Evolutionary conservation across 2,329 filamentous ascomycete genomes (phyloP).

Genomic region (Penicillium occitanis): DNA sequence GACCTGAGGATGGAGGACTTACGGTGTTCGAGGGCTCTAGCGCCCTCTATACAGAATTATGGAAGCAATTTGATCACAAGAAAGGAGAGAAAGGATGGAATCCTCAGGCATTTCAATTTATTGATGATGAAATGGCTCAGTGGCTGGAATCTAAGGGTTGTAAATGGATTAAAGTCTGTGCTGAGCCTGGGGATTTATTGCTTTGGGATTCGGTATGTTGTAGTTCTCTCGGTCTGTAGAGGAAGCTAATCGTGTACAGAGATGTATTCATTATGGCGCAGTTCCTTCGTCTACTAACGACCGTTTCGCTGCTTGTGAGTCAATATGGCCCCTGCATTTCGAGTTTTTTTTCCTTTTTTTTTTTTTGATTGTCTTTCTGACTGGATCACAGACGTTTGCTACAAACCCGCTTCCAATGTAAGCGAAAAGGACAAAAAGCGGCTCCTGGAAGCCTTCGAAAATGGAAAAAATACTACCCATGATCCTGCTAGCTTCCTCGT

Average conservation of each 20-base stretch:
- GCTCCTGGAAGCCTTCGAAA: not conserved
- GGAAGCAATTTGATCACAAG: not conserved
- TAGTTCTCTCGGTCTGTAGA: not conserved
- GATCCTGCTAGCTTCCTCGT: not conserved
- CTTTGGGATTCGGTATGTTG: not conserved
- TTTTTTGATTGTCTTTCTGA: not conserved
- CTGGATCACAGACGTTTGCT: not conserved
- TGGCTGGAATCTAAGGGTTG: not conserved
- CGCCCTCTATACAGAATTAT: not conserved
- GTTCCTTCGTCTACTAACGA: not conserved
- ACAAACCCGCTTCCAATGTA: not conserved
- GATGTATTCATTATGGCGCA: not conserved
- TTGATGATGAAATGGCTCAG: conserved; percentile 3
- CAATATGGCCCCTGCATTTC: no score
- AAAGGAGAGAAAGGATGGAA: not conserved
- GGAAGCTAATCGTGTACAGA: not conserved
- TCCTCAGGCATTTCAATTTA: not conserved
- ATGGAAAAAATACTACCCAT: not conserved
- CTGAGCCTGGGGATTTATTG: not conserved
- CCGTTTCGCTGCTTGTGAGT: not conserved
- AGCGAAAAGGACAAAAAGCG: not conserved
- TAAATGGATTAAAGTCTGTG: not conserved
- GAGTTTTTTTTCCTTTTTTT: not conserved
- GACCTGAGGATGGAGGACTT: not conserved
- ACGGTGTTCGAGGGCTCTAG: not conserved